Evolutionary conservation across 768 basidiomycete genomes (phyloP), one percentile per base, ranked within the genome.

Genomic region (Calocybe indica): DNA sequence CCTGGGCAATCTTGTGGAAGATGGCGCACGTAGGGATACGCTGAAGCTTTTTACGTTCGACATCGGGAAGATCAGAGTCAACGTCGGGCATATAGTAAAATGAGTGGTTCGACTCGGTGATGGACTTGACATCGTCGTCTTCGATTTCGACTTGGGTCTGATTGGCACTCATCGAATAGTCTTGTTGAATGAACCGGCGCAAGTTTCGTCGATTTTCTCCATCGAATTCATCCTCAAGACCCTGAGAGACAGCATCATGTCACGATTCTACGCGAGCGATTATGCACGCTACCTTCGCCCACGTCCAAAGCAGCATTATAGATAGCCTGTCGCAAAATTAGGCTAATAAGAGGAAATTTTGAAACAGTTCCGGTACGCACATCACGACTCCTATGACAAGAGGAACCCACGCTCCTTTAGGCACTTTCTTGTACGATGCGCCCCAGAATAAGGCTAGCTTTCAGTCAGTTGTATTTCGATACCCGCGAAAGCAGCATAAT

Each of bases 391-490:
- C 83, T 34, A 84, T 70, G 56, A 73, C 68, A 7, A 86, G 67
- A 1, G 84, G 80, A 5, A 84, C 81, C 80, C 82, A 86, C 2
- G 81, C 84, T 10, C 83, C 82, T n/a, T 71, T 61, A 0, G 82
- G 82, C 3, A 83, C 69, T 58, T 84, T 83, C 57, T 71, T 77
- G 50, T 83, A 55, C 0, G 79, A 61, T 0, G 83, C 78, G 28
- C 80, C 82, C 78, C 79, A 83, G 65, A 85, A 86, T 10, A 83
- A 64, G 52, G 47, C 68, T 69, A 39, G 15, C 22, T 4, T 22
- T 22, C 22, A 22, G 22, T 22, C 22, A 22, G 22, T 22, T 4
- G 40, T 43, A 45, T 36, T 14, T 32, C 1, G 11, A 39, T 46
- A n/a, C 32, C 32, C 31, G 34, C 47, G 15, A 13, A 2, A 28